These are phyloP conservation scores for Pythium rhizo-oryzae DNA, from an alignment of 352 stramenopile genomes.

Conservation along the genomic window DNA sequence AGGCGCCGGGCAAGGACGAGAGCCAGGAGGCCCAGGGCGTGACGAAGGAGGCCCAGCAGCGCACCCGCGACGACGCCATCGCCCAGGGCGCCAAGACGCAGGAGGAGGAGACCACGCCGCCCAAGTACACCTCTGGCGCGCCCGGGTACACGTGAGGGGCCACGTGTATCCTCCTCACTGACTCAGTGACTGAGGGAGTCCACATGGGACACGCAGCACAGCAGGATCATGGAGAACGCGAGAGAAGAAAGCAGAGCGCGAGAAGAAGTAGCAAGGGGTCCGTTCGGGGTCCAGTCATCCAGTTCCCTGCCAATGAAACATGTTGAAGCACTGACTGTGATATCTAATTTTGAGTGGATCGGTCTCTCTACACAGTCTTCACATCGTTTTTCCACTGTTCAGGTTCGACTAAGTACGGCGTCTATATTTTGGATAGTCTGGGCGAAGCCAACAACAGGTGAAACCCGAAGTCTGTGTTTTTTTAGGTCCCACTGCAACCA, in stretches of 20 bases:
- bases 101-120: constrained; percentile 71
- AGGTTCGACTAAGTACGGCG: not conserved
- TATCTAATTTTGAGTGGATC: not conserved
- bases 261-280: not conserved
- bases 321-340: not conserved
- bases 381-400: not conserved
- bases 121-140: constrained; percentile 23
- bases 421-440: too few relatives aligned
- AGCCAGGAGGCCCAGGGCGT: constrained; percentile 31
- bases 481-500: not conserved
- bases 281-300: not conserved
- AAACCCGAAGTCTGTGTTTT: too few relatives aligned
- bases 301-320: not conserved
- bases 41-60: constrained; percentile 37
- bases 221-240: not conserved
- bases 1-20: constrained; percentile 43
- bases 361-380: too few relatives aligned
- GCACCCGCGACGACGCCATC: constrained; percentile 56
- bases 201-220: not conserved
- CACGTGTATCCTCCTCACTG: too few relatives aligned
- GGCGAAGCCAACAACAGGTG: too few relatives aligned
- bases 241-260: not conserved
- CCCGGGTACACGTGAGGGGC: constrained; percentile 18
- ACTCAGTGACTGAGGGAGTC: too few relatives aligned
- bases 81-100: constrained; percentile 57